phyloP scores from a whole-genome alignment of 345 rosid genomes.

The Anacardium occidentale region DNA sequence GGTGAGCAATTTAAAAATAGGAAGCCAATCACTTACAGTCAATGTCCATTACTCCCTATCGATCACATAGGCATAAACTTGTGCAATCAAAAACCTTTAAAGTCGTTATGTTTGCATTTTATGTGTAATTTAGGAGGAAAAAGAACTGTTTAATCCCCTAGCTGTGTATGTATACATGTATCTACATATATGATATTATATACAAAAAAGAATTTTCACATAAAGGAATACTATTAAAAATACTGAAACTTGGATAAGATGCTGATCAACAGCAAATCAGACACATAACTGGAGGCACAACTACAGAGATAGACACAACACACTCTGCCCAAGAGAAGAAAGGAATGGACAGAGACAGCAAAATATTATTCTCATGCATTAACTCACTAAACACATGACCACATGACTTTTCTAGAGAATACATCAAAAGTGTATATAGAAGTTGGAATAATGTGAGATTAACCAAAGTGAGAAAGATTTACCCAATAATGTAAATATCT shows the following conservation, averaged over 20 bases:
- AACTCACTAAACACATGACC: neutral
- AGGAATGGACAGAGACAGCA: neutral
- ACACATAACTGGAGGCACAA: neutral
- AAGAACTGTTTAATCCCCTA: neutral
- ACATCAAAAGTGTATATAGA: neutral
- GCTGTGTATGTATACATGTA: neutral
- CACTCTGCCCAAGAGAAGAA: neutral
- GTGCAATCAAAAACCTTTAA: too few relatives aligned
- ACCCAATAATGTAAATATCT: conserved; percentile 93
- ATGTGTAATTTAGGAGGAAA: neutral
- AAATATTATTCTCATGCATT: neutral
- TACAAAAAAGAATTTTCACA: neutral
- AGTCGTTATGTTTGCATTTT: neutral
- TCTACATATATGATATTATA: neutral
- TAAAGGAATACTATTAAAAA: neutral
- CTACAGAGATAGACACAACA: neutral
- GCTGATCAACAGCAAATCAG: neutral
- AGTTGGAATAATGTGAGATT: neutral
- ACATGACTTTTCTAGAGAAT: neutral
- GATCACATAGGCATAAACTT: neutral
- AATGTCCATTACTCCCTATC: too few relatives aligned
- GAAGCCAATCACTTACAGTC: neutral
- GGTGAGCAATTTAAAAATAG: neutral
- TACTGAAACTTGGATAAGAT: neutral
- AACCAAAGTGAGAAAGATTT: conserved; percentile 13